Conservation (phyloP, 2,329 filamentous ascomycete genomes). For the Seiridium unicorne region DNA sequence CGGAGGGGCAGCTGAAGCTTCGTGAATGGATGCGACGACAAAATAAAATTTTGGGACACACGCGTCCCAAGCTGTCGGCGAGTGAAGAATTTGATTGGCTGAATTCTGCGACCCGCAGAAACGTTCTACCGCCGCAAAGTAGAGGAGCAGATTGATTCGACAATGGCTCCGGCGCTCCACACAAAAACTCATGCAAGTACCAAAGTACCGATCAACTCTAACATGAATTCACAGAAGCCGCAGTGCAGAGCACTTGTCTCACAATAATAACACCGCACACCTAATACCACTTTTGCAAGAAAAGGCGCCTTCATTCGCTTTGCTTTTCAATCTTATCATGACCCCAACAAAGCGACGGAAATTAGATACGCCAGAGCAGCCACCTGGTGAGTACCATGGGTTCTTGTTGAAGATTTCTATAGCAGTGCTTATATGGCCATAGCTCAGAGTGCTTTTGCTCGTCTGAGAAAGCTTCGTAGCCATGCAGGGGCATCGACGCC, state of each 20-base stretch:
- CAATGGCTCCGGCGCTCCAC: neutral
- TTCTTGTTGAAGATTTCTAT: neutral
- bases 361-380: slow-evolving; percentile 31
- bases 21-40: neutral
- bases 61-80: neutral
- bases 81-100: neutral
- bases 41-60: slow-evolving; percentile 9
- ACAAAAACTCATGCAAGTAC: neutral
- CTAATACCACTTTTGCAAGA: too few species aligned
- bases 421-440: slow-evolving; percentile 11
- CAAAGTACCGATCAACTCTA: neutral
- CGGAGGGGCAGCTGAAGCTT: neutral
- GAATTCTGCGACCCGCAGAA: neutral
- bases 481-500: neutral
- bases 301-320: too few species aligned
- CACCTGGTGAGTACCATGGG: slow-evolving; percentile 29
- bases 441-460: slow-evolving; percentile 44
- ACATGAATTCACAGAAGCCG: too few species aligned
- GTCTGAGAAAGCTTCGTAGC: slow-evolving; percentile 30
- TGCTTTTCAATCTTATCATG: slow-evolving; percentile 14
- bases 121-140: neutral
- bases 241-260: too few species aligned
- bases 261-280: too few species aligned
- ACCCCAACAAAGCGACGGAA: slow-evolving; percentile 40
- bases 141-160: neutral